These are phyloP conservation scores for Ceratocystis lukuohia DNA, from an alignment of 2,329 filamentous ascomycete species.

Conservation along the genomic window DNA sequence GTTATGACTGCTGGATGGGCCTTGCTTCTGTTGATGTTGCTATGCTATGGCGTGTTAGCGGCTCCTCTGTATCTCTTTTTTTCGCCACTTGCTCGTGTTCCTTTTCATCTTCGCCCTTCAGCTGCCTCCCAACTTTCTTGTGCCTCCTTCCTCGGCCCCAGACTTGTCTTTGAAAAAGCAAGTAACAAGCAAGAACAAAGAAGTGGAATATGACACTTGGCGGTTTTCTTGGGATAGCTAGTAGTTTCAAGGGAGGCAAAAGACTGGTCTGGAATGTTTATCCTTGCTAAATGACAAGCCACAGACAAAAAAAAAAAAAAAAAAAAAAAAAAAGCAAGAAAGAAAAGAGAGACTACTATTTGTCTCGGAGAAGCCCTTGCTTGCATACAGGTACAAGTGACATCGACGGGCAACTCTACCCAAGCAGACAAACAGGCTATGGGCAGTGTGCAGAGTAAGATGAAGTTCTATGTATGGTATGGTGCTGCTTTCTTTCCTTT, in stretches of 20 bases:
- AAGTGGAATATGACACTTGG: too few relatives aligned
- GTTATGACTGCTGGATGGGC: not conserved
- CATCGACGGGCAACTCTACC: not conserved
- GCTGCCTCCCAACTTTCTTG: not conserved
- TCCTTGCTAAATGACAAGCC: not conserved
- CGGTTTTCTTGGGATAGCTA: too few relatives aligned
- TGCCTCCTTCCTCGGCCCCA: too few relatives aligned
- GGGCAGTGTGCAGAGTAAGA: not conserved
- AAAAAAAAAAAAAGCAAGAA: not conserved
- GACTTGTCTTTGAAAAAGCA: too few relatives aligned
- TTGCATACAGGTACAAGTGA: not conserved
- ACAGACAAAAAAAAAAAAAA: not conserved
- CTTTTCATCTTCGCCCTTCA: not conserved
- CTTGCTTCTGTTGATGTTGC: not conserved
- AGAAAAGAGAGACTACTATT: not conserved
- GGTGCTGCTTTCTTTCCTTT: not conserved
- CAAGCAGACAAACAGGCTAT: not conserved
- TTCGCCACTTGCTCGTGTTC: not conserved
- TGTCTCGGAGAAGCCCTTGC: slow-evolving; percentile 1
- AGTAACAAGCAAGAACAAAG: too few relatives aligned
- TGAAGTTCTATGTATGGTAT: not conserved
- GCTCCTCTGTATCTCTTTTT: not conserved
- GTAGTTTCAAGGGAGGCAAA: not conserved
- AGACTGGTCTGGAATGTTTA: not conserved
- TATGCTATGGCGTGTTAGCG: not conserved